Base-by-base conservation (phyloP, 2,329 filamentous ascomycete species). In the Verticillium nubilum region DNA sequence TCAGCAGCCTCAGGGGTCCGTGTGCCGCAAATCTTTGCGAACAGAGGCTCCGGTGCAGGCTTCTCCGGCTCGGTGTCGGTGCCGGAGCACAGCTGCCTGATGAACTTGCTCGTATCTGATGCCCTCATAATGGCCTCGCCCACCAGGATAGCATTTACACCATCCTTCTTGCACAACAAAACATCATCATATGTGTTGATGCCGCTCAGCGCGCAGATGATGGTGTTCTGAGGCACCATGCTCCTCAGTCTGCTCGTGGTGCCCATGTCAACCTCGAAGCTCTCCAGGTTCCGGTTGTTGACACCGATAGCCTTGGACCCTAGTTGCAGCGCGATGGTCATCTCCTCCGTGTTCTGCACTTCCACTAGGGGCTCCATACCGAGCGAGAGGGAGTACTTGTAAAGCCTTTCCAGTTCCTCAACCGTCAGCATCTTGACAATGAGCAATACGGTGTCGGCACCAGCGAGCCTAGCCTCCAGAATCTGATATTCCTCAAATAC, bases 401-500 rank as follows among this genome's bases (percentile, higher is more conserved):
- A 99, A 12, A 99, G 80, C 52, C 85, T 82, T 60, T 86, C 86
- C 31, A 99, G 81, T 4, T 90, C 80, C 28, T 86, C 85, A 27
- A 84, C 78, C 61, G 94, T 89, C 12, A 99, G 85, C 95, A 99
- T 99, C 79, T 99, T 99, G 57, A 99, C 95, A 66, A 99, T 99
- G 23, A 99, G 83, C 27, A 99, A 80, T 19, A 99, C 89, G 0
- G 94, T 97, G 73, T 99, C 94, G 7, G 95, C 95, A 64, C 95
- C 95, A 13, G 94, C 92, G 59, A 99, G 78, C 54, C 96, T 85
- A 28, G 93, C 95, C 75, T 99, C 95, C 6, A 99, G 81, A 58
- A 99, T 98, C 73, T 99, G 95, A 71, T 99, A 99, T 72, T 98
- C 92, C 53, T 98, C 93, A 69, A 98, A 99, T 47, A 99, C 87